A percentile compares a stretch with the other conserved stretches of the same genome.
Conservation (phyloP, 1,139 yeast species). For the Kodamaea sp. region DNA sequence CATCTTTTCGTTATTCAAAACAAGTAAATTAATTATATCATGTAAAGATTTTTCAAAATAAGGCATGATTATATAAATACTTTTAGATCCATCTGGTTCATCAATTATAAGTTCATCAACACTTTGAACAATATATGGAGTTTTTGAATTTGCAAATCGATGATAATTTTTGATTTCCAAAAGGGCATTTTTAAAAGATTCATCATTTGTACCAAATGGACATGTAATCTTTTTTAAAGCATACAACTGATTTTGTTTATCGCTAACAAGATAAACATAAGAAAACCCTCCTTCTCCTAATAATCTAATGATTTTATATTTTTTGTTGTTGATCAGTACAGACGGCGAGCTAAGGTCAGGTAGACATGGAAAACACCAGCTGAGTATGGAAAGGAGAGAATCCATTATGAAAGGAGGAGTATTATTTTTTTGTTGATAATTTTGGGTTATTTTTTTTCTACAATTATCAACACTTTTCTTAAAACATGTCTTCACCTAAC, state of each 20-base stretch:
- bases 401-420: conserved; percentile 19
- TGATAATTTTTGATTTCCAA: conserved; percentile 74
- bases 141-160: conserved; percentile 51
- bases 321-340: conserved; percentile 46
- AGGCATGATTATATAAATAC: conserved; percentile 76
- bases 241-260: conserved; percentile 45
- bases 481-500: no score
- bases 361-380: conserved; percentile 41
- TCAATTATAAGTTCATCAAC: conserved; percentile 69
- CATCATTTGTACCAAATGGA: conserved; percentile 79
- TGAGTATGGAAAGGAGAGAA: conserved; percentile 20
- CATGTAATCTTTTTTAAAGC: conserved; percentile 87
- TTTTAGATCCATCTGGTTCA: conserved; percentile 75
- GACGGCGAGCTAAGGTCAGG: conserved; percentile 44
- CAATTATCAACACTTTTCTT: no score
- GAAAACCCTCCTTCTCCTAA: conserved; percentile 91
- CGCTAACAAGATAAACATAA: conserved; percentile 73
- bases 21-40: conserved; percentile 64
- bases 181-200: conserved; percentile 56
- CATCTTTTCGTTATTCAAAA: conserved; percentile 51
- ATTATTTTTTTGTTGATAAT: neutral
- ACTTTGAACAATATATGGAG: conserved; percentile 63
- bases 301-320: conserved; percentile 58
- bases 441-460: no score
- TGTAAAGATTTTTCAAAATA: conserved; percentile 71